A percentile compares a stretch with the other conserved stretches of the same genome.
phyloP scores from a whole-genome alignment of 345 rosid genomes.

The Gossypium raimondii region DNA sequence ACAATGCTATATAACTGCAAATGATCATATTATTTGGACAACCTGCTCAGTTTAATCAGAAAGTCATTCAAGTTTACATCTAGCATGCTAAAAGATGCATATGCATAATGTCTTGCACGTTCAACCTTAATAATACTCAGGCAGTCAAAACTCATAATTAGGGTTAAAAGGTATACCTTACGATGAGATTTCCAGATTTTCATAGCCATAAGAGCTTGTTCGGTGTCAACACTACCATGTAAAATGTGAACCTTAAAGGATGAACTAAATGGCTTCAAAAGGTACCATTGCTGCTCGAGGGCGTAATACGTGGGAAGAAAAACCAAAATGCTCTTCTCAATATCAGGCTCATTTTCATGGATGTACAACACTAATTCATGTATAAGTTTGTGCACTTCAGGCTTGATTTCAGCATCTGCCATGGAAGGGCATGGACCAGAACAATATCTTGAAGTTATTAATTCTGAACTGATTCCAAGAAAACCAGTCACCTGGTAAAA shows the following conservation, averaged over 20 bases:
- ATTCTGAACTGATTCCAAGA: conserved; percentile 50
- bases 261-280: conserved; percentile 47
- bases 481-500: conserved; percentile 52
- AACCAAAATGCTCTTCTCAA: conserved; percentile 82
- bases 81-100: conserved; percentile 5
- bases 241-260: conserved; percentile 75
- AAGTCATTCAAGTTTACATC: background rate
- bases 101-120: background rate
- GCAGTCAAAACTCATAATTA: conserved; percentile 9
- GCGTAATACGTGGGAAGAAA: conserved; percentile 90
- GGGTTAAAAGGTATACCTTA: conserved; percentile 46
- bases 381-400: conserved; percentile 71
- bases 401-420: conserved; percentile 58
- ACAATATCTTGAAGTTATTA: conserved; percentile 41
- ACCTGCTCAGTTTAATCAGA: background rate
- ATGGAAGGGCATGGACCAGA: conserved; percentile 56
- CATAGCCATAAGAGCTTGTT: conserved; percentile 85
- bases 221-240: conserved; percentile 81
- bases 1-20: background rate
- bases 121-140: background rate
- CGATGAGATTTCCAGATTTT: conserved; percentile 81
- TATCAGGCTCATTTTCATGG: conserved; percentile 70
- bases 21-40: background rate
- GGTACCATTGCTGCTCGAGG: conserved; percentile 78
- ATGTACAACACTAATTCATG: conserved; percentile 65